Evolutionary conservation across 306 rosid species (phyloP).

Genomic region (Trifolium repens): DNA sequence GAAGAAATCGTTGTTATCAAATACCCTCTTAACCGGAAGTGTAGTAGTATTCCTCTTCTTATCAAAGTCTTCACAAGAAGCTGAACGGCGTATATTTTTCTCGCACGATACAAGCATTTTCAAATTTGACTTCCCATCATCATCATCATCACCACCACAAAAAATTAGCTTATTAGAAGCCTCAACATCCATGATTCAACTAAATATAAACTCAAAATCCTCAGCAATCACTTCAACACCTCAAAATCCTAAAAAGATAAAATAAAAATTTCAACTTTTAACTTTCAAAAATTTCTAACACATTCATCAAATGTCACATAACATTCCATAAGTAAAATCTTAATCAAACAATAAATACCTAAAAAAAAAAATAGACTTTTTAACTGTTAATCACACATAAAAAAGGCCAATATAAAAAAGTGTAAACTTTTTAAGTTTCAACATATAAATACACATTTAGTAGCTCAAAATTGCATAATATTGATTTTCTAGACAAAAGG

Average conservation of each 20-base stretch:
- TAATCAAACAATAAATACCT: neutral
- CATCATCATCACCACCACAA: neutral
- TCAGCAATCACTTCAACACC: neutral
- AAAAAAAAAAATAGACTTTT: neutral
- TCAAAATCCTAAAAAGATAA: neutral
- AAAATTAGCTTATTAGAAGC: conserved; percentile 31
- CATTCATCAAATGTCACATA: neutral
- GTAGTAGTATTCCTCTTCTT: neutral
- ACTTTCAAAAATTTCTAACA: neutral
- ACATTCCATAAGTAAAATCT: no score
- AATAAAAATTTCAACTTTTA: neutral
- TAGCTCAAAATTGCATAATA: neutral
- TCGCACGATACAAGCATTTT: neutral
- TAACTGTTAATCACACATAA: neutral
- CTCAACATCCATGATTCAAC: conserved; percentile 3
- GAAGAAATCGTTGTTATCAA: neutral
- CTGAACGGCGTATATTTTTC: neutral
- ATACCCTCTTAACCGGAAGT: conserved; percentile 27
- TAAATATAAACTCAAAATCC: neutral
- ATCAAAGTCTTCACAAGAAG: neutral
- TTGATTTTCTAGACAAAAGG: neutral
- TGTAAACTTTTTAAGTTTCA: neutral
- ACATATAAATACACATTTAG: neutral
- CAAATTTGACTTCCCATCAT: neutral
- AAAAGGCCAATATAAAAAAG: neutral